Percentiles rank a stretch among this genome's conserved stretches.
phyloP scores from a whole-genome alignment of 768 basidiomycete species.

The Gelatoporia subvermispora region DNA sequence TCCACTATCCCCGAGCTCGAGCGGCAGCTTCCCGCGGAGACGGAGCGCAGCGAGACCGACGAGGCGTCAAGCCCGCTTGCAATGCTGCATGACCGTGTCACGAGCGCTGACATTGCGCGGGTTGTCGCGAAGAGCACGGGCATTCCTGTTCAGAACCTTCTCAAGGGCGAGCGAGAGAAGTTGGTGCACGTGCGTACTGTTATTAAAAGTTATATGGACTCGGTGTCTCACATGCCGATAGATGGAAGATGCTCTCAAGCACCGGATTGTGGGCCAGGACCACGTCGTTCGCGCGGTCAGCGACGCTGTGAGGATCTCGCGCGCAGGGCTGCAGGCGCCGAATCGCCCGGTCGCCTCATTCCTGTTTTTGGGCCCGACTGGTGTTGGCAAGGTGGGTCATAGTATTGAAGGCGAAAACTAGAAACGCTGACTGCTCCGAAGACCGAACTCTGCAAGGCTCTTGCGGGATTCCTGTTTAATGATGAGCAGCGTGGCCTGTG shows the following conservation, averaged over 20 bases:
- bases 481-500: constrained; percentile 84
- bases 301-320: constrained; percentile 88
- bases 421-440: constrained; percentile 22
- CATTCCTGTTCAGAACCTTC: constrained; percentile 82
- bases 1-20: constrained; percentile 81
- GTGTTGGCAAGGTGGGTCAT: constrained; percentile 67
- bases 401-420: background rate
- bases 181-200: constrained; percentile 67
- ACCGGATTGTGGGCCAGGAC: constrained; percentile 86
- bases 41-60: constrained; percentile 36
- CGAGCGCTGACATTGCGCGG: constrained; percentile 81
- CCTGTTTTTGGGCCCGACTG: constrained; percentile 86
- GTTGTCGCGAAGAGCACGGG: constrained; percentile 88
- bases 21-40: constrained; percentile 56
- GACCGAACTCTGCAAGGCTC: constrained; percentile 87
- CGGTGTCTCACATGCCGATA: constrained; percentile 23
- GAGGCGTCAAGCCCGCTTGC: constrained; percentile 44
- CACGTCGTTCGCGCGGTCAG: constrained; percentile 82
- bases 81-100: constrained; percentile 83
- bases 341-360: constrained; percentile 90
- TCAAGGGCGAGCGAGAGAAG: constrained; percentile 88
- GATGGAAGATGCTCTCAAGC: constrained; percentile 81
- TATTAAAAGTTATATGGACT: background rate
- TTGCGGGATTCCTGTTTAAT: constrained; percentile 86
- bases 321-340: constrained; percentile 85